Base-by-base conservation (phyloP, 2,329 filamentous ascomycete species). In the Fusarium brachygibbosum region DNA sequence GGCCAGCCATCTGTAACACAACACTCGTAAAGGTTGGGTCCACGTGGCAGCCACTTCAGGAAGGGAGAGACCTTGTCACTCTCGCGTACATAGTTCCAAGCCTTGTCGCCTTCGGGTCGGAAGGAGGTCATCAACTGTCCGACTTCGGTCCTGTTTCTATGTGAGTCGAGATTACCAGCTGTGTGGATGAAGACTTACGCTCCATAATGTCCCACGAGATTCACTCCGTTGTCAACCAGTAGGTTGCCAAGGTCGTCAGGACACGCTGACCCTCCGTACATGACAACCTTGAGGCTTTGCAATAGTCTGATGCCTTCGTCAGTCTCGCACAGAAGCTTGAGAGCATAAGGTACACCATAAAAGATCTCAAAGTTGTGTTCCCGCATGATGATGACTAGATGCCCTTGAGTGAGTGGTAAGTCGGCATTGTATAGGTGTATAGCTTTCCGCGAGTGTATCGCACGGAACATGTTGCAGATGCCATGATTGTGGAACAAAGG, bases 401-500 rank as follows among this genome's bases (percentile, higher is more conserved):
- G 79, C 13, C 79, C 76, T 5, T 78, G 79, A 0, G 88, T 87
- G 6, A 90, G 76, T 1, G 88, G 88, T 6, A 89, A 73, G 13
- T 80, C 80, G 6, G 86, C 82, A 67, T 86, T 89, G 74, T 85
- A 86, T 52, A 89, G 72, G 52, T 84, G 81, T 19, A 87, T 84
- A 8, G 81, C 75, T 64, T 85, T 85, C 41, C 82, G 77, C 0
- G 82, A 81, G 50, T 83, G 81, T 19, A 90, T 79, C 2, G 85
- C 83, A 11, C 86, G 80, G 63, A 85, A 86, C 21, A 88, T 76
- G 49, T 82, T 85, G 50, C 82, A 84, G n/a, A 90, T 77, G 1
- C 87, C 88, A 72, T 88, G 85, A 46, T 84, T 85, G 72, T 90
- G 87, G 68, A 85, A 90, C 1, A 89, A 76, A 1, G 88, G 87